phyloP scores from a whole-genome alignment of 768 basidiomycete genomes.

The Calocybe cyanea region DNA sequence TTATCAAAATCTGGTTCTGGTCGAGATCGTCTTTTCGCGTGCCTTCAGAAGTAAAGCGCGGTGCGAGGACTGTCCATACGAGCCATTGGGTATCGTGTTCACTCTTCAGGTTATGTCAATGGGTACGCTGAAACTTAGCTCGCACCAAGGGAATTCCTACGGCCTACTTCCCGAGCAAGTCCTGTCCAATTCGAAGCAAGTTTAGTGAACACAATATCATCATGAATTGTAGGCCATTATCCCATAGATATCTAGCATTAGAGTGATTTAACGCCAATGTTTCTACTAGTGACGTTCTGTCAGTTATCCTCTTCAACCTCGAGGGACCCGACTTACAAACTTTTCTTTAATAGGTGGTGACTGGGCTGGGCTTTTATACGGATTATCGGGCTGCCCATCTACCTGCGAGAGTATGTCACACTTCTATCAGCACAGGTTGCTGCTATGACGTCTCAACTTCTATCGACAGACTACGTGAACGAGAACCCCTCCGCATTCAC shows the following conservation, averaged over 20 bases:
- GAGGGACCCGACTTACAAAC: too few species aligned
- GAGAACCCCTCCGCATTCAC: slow-evolving; percentile 63
- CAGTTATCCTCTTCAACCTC: slow-evolving; percentile 16
- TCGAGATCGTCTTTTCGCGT: slow-evolving; percentile 38
- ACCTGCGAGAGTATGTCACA: slow-evolving; percentile 45
- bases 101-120: slow-evolving; percentile 3
- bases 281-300: slow-evolving; percentile 55
- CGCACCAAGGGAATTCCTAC: slow-evolving; percentile 48
- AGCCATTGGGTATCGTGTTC: slow-evolving; percentile 53
- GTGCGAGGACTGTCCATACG: slow-evolving; percentile 41
- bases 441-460: background rate
- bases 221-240: slow-evolving; percentile 44
- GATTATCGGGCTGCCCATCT: slow-evolving; percentile 46
- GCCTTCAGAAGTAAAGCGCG: slow-evolving; percentile 43
- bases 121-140: background rate
- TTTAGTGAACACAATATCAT: slow-evolving; percentile 61
- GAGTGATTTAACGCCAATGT: background rate
- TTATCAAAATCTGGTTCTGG: slow-evolving; percentile 75
- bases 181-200: slow-evolving; percentile 52
- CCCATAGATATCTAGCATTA: slow-evolving; percentile 1
- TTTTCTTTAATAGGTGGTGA: slow-evolving; percentile 43
- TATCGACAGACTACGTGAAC: slow-evolving; percentile 57
- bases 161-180: slow-evolving; percentile 58
- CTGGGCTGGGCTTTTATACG: slow-evolving; percentile 51
- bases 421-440: too few species aligned